Percentiles rank a stretch among this genome's conserved stretches.
Evolutionary conservation across 176 grass and related monocot genomes (phyloP).

Genomic region (Juncus inflexus): DNA sequence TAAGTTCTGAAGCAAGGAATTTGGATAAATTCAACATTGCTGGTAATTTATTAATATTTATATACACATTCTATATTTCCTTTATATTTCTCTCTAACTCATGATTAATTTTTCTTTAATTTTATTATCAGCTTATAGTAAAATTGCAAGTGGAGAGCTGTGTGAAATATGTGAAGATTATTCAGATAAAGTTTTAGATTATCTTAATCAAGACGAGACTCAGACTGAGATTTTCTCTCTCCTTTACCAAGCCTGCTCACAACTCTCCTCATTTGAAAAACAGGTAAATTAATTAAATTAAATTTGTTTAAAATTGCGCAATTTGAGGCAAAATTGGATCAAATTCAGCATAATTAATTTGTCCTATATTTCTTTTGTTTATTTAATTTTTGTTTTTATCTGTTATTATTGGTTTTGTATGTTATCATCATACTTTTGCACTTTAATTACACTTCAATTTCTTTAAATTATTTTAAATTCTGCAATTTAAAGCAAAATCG

Average conservation of each 20-base stretch:
- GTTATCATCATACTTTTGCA: too few relatives aligned
- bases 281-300: slow-evolving; percentile 37
- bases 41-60: neutral
- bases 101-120: slow-evolving; percentile 4
- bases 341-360: neutral
- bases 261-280: slow-evolving; percentile 35
- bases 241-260: slow-evolving; percentile 43
- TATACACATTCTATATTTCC: neutral
- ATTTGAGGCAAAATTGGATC: neutral
- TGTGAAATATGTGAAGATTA: slow-evolving; percentile 63
- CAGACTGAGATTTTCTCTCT: slow-evolving; percentile 46
- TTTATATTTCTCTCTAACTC: neutral
- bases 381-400: too few relatives aligned
- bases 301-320: neutral
- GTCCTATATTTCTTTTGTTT: too few relatives aligned
- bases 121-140: slow-evolving; percentile 33
- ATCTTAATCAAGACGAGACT: slow-evolving; percentile 58
- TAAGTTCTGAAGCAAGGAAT: slow-evolving; percentile 1
- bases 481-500: neutral
- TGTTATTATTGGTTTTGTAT: too few relatives aligned
- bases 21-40: neutral
- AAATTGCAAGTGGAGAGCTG: slow-evolving; percentile 28
- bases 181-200: slow-evolving; percentile 38
- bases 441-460: too few relatives aligned
- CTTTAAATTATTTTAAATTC: too few relatives aligned